Base-by-base conservation (phyloP, 805 yeast genomes). In the Huiozyma naganishii region DNA sequence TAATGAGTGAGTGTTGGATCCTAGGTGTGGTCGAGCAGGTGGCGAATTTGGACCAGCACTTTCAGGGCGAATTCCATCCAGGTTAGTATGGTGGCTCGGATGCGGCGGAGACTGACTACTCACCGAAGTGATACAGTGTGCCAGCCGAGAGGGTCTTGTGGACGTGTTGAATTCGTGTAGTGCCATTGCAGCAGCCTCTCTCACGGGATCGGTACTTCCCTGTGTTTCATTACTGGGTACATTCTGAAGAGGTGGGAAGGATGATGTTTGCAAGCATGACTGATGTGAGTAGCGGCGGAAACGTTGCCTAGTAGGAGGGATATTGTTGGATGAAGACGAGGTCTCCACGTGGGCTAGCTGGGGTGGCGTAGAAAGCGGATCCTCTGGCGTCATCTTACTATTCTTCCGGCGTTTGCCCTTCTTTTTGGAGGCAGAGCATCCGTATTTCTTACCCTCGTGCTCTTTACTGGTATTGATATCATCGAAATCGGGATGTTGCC, bases 401-500 rank as follows among this genome's bases (percentile, higher is more conserved):
- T 17, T 17, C 23, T 17, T 17, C 23, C 23, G 23, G 23, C 23
- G 23, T 17, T 17, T 17, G 23, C 23, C 23, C 23, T 17, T 17
- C 23, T 17, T 17, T 17, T 17, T 17, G 23, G 23, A 17, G 23
- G 23, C 23, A 17, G 23, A 17, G 23, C 23, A 4, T 17, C 23
- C 23, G 4, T 3, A 17, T 30, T 30, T 30, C 27, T 36, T 32
- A 36, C n/a, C 9, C 5, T 9, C 13, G 9, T 32, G 28, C 48
- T 32, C 27, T 43, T 45, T 54, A 50, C 10, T n/a, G 12, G 36
- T 27, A 45, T 69, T 63, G 10, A 64, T 54, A 3, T 70, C 69
- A 23, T 66, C 45, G 27, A 70, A 57, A 46, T 68, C 72, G 4
- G 72, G 66, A 49, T 72, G 76, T 51, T 67, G 64, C 46, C 77